Percentiles rank a stretch among this genome's conserved stretches.
Evolutionary conservation across 2,329 filamentous ascomycete species (phyloP).

Genomic region (Dothideomycetes sp.): DNA sequence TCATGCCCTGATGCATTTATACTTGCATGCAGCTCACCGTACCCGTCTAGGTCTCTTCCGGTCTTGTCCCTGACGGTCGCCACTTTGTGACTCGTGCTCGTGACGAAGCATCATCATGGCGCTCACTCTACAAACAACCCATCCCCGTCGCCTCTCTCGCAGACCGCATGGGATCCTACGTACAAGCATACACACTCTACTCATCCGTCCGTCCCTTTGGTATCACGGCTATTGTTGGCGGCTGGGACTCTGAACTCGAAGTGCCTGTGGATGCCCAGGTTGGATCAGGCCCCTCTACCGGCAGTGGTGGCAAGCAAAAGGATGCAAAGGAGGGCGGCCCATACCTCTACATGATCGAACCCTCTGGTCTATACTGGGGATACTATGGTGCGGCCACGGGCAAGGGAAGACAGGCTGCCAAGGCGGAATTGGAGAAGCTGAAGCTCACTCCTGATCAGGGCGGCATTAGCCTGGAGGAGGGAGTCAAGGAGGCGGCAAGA

Average conservation of each 20-base stretch:
- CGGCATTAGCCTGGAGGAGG: slow-evolving; percentile 70
- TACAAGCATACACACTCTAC: slow-evolving; percentile 96
- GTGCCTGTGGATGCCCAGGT: slow-evolving; percentile 83
- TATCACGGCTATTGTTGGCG: slow-evolving; percentile 86
- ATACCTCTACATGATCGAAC: slow-evolving; percentile 97
- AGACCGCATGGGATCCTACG: slow-evolving; percentile 87
- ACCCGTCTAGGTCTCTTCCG: slow-evolving; percentile 69
- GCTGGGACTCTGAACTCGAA: slow-evolving; percentile 85
- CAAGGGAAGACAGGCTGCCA: slow-evolving; percentile 92
- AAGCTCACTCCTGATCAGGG: slow-evolving; percentile 58
- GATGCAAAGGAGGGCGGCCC: slow-evolving; percentile 76
- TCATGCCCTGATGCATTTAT: too few species aligned
- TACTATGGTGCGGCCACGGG: slow-evolving; percentile 97
- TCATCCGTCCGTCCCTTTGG: slow-evolving; percentile 94
- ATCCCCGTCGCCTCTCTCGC: slow-evolving; percentile 84
- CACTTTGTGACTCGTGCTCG: slow-evolving; percentile 92
- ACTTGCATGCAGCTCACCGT: slow-evolving; percentile 1
- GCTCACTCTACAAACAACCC: slow-evolving; percentile 85
- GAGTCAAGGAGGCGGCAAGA: slow-evolving; percentile 88
- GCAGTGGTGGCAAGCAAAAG: slow-evolving; percentile 73
- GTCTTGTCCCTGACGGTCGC: slow-evolving; percentile 86
- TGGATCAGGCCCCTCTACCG: slow-evolving; percentile 65
- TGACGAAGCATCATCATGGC: slow-evolving; percentile 87
- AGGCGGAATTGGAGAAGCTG: slow-evolving; percentile 96
- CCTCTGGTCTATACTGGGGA: slow-evolving; percentile 93